Conservation (phyloP, 306 rosid species). For the Senna tora region DNA sequence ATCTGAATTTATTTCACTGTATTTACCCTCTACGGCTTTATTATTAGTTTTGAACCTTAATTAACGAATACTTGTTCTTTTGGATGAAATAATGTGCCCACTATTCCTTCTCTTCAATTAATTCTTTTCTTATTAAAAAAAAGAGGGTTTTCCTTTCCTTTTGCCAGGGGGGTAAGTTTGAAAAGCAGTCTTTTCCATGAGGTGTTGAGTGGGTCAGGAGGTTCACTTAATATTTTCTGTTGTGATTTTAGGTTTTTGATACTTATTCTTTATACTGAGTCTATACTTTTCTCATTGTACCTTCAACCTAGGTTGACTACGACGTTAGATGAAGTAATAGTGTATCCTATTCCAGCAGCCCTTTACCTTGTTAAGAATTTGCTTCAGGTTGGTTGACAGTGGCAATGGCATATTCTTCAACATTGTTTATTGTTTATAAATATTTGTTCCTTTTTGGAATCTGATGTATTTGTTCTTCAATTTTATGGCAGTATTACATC, state of each 20-base stretch:
- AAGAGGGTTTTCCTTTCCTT: too few relatives aligned
- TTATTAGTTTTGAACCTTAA: neutral
- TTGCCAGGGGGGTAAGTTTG: neutral
- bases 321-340: conserved; percentile 81
- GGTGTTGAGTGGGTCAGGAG: neutral
- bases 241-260: conserved; percentile 30
- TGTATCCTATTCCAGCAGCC: conserved; percentile 89
- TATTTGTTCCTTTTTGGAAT: conserved; percentile 32
- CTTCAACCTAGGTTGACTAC: conserved; percentile 71
- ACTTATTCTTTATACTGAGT: neutral
- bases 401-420: conserved; percentile 7
- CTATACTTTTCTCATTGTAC: conserved; percentile 12
- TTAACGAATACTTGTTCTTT: neutral
- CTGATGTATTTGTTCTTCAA: conserved; percentile 36
- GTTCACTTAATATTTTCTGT: conserved; percentile 15
- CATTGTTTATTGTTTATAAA: conserved; percentile 16
- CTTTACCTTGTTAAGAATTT: conserved; percentile 92
- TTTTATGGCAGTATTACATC: conserved; percentile 83
- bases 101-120: too few relatives aligned
- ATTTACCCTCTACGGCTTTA: neutral
- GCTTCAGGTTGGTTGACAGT: conserved; percentile 76
- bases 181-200: neutral
- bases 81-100: conserved; percentile 5
- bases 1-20: neutral
- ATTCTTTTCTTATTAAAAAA: too few relatives aligned